Evolutionary conservation across 2,329 filamentous ascomycete species (phyloP).

Genomic region (Pseudocercospora macadamiae): DNA sequence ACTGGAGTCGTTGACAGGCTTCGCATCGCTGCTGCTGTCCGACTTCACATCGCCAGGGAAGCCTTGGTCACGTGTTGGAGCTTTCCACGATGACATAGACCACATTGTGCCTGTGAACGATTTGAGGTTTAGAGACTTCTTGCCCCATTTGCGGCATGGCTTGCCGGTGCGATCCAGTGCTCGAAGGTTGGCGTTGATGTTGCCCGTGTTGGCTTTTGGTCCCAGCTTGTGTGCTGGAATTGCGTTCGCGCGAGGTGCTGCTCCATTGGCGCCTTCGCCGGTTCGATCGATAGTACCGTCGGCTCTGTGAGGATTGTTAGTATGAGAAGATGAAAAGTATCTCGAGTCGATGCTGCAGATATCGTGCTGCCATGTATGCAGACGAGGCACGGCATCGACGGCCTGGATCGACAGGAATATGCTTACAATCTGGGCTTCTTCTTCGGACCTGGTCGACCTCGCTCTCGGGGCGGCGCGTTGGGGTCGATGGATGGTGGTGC

Average conservation of each 20-base stretch:
- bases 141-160: constrained; percentile 89
- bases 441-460: constrained; percentile 89
- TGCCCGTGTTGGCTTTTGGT: constrained; percentile 93
- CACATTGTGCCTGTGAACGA: constrained; percentile 88
- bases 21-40: constrained; percentile 59
- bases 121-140: constrained; percentile 80
- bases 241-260: constrained; percentile 18
- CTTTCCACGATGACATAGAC: constrained; percentile 81
- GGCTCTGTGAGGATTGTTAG: constrained; percentile 46
- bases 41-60: constrained; percentile 64
- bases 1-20: constrained; percentile 58
- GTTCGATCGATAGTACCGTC: constrained; percentile 53
- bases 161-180: constrained; percentile 91
- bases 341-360: background rate
- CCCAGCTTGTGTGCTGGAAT: constrained; percentile 76
- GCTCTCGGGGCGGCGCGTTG: constrained; percentile 35
- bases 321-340: constrained; percentile 4
- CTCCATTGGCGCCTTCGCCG: constrained; percentile 22
- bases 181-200: constrained; percentile 94
- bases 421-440: constrained; percentile 94
- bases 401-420: background rate
- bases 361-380: no score
- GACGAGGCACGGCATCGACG: no score
- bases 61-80: constrained; percentile 60
- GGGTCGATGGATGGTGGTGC: constrained; percentile 53